Base-by-base conservation (phyloP, 192 early-diverging fungal genomes). In the Rhizoclosmatium globosum region DNA sequence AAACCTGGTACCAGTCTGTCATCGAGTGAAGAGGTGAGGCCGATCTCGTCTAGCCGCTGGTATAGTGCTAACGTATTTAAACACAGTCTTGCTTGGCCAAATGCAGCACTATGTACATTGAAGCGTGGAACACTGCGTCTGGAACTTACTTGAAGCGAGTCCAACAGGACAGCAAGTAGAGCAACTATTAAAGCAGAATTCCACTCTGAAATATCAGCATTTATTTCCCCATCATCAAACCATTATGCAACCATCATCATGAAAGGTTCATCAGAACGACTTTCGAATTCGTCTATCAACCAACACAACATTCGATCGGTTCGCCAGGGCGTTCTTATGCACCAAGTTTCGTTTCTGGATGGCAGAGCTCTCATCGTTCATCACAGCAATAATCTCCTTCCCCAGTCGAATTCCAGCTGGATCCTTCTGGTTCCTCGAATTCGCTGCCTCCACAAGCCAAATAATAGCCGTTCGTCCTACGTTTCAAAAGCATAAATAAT, bases 101-200 rank as follows among this genome's bases (percentile, higher is more conserved):
- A 84, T 97, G 96, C 86, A 91, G 93, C 85, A 92, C 95, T 82
- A 91, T 93, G 74, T 97, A 94, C 86, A 91, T 96, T 89, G 93
- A 94, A 47, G 89, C 93, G 65, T 97, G 95, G 94, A 94, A 95
- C 81, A 82, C 91, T 15, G 90, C 94, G 13, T 93, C 94, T 44
- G 88, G 91, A 47, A 84, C 92, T 6, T 97, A 95, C 47, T 85
- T 95, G 23, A 84, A 82, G 67, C 87, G 93, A 48, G 86, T 94
- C 31, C 94, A 95, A 81, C 82, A 90, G 62, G 93, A 95, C 21
- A 50, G 21, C 21, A 31, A 21, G 15, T 47, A 43, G 45, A 68
- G 2, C 43, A 7, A 21, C 6, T 53, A 13, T 13, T 53, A 53
- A 13, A 53, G 17, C 6, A 53, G 6, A 53, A 53, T 7, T 13